phyloP scores from a whole-genome alignment of 768 basidiomycete genomes.

The Auriscalpium microsporum region DNA sequence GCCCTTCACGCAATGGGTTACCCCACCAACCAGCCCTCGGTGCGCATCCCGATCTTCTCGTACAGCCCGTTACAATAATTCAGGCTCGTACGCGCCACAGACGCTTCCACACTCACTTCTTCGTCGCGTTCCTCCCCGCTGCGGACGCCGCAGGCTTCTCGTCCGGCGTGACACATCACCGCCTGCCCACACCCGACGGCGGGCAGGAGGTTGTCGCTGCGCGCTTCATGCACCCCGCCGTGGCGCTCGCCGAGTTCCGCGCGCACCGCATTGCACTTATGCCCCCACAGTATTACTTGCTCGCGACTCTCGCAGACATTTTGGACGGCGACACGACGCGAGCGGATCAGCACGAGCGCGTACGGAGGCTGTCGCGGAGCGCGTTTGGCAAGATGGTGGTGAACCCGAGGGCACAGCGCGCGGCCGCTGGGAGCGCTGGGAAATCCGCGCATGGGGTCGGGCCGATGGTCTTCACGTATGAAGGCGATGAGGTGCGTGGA shows the following conservation, averaged over 20 bases:
- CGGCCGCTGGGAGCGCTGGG: not conserved
- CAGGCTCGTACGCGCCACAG: constrained; percentile 24
- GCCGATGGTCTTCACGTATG: constrained; percentile 45
- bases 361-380: constrained; percentile 41
- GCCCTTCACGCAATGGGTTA: constrained; percentile 74
- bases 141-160: constrained; percentile 39
- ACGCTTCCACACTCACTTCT: constrained; percentile 68
- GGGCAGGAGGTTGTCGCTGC: constrained; percentile 62
- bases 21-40: constrained; percentile 49
- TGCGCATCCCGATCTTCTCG: constrained; percentile 19
- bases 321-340: constrained; percentile 36
- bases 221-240: constrained; percentile 51
- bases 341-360: constrained; percentile 34
- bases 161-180: constrained; percentile 46
- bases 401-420: constrained; percentile 36
- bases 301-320: constrained; percentile 50
- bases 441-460: constrained; percentile 32
- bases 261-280: constrained; percentile 48
- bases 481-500: constrained; percentile 63
- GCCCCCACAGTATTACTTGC: constrained; percentile 70
- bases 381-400: constrained; percentile 56
- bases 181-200: constrained; percentile 59
- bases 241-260: constrained; percentile 44
- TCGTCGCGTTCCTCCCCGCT: constrained; percentile 48
- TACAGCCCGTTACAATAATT: not conserved